These are phyloP conservation scores for Talaromyces verruculosus DNA, from an alignment of 2,329 filamentous ascomycete species.

Conservation along the genomic window DNA sequence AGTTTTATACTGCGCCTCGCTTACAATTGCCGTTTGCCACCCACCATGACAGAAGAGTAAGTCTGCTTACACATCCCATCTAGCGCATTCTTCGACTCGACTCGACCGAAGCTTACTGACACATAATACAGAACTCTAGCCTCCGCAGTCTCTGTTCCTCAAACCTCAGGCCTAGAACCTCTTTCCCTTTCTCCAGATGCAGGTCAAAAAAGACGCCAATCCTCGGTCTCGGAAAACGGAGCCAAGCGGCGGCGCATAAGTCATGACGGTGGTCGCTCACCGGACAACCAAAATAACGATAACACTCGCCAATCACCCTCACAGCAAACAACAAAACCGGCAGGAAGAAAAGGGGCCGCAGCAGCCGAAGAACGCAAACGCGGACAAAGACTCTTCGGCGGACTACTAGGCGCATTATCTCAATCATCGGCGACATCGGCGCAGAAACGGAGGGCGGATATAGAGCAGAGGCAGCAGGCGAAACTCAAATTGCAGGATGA, in stretches of 20 bases:
- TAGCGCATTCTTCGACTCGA: not conserved
- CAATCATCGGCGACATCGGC: constrained; percentile 65
- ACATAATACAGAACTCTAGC: constrained; percentile 45
- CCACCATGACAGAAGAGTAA: constrained; percentile 31
- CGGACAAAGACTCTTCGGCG: constrained; percentile 81
- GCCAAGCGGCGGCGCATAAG: constrained; percentile 56
- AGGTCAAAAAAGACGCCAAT: constrained; percentile 54
- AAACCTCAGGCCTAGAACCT: constrained; percentile 33
- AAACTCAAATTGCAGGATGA: constrained; percentile 73
- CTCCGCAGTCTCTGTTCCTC: constrained; percentile 55
- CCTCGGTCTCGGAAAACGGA: constrained; percentile 52
- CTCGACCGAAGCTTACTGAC: not conserved
- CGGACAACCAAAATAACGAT: constrained; percentile 16
- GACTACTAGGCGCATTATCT: constrained; percentile 73
- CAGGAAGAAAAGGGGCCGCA: constrained; percentile 36
- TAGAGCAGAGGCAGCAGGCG: constrained; percentile 77
- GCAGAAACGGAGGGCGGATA: constrained; percentile 71
- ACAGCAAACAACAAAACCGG: constrained; percentile 25
- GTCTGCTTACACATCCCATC: not conserved
- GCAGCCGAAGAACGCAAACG: constrained; percentile 77
- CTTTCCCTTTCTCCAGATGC: constrained; percentile 33
- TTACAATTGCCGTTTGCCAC: not conserved
- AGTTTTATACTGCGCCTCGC: not conserved
- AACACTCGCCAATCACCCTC: constrained; percentile 21
- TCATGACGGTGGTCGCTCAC: constrained; percentile 29